Evolutionary conservation across 495 filamentous ascomycete genomes (phyloP).

Genomic region (Xylaria scruposa): DNA sequence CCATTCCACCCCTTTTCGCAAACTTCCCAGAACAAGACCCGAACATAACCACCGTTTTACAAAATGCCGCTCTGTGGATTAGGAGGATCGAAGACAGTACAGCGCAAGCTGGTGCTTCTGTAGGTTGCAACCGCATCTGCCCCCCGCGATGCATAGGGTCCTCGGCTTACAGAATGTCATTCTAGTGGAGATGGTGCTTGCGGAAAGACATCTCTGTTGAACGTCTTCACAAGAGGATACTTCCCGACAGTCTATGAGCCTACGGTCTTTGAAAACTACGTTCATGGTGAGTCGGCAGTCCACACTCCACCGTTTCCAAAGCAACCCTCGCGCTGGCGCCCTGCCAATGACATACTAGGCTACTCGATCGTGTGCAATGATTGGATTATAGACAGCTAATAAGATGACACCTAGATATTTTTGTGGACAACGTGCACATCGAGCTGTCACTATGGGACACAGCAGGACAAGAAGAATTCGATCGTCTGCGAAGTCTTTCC

Average conservation of each 20-base stretch:
- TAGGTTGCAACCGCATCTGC: slow-evolving; percentile 56
- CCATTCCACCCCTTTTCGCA: neutral
- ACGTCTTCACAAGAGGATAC: slow-evolving; percentile 98
- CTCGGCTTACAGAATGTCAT: slow-evolving; percentile 43
- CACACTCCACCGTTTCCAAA: neutral
- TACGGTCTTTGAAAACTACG: slow-evolving; percentile 99
- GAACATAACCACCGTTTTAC: neutral
- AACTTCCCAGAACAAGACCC: neutral
- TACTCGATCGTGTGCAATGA: neutral
- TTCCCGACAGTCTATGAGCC: slow-evolving; percentile 99
- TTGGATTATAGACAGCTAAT: slow-evolving; percentile 21
- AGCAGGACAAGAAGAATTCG: slow-evolving; percentile 98
- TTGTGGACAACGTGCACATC: slow-evolving; percentile 95
- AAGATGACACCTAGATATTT: slow-evolving; percentile 72
- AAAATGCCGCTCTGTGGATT: slow-evolving; percentile 56
- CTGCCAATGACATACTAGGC: neutral
- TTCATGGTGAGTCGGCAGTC: slow-evolving; percentile 73
- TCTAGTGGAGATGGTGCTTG: slow-evolving; percentile 92
- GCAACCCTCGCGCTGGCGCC: neutral
- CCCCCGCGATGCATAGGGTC: neutral
- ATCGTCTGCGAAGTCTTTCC: slow-evolving; percentile 90
- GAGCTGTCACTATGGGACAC: slow-evolving; percentile 98
- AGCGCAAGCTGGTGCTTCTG: slow-evolving; percentile 98
- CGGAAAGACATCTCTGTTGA: slow-evolving; percentile 95
- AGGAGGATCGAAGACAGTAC: slow-evolving; percentile 75